Base-by-base conservation (phyloP, 768 basidiomycete species). In the Amanita pseudoporphyria region DNA sequence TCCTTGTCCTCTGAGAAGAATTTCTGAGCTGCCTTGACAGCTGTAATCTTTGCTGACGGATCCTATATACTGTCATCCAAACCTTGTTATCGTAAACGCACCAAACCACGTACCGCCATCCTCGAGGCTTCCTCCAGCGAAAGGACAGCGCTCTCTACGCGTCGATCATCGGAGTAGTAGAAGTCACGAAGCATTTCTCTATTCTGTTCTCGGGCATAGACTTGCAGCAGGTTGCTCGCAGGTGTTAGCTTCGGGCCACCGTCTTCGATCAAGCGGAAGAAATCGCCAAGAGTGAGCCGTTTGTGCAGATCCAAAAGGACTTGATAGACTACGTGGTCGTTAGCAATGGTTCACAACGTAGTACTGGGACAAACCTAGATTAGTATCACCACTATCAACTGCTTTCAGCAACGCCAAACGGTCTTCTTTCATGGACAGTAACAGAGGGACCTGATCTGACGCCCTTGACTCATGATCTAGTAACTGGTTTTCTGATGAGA, bases 1-100 rank as follows among this genome's bases (percentile, higher is more conserved):
- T 98, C 93, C 63, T 93, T 97, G 61, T 98, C 92, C 61, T 99
- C 93, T 1, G 82, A 84, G 60, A 98, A 93, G 66, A 88, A 92
- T 61, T 93, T 97, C 53, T 90, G 87, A 1, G 94, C 91, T 14
- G 80, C 73, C 60, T 84, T 84, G 48, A 95, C 77, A 13, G 82
- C 76, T 0, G 76, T 71, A 32, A 93, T 73, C 59, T 79, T 82
- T 2, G 89, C 77, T 13, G 70, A 57, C 39, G 82, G 79, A 64
- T 93, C 87, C 91, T 96, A 54, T 2, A 16, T 13, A 19, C 31
- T 19, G 14, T 36, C 38, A 24, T 26, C 45, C 18, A 36, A 51
- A 5, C 33, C 5, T 13, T 26, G 24, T 22, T 1, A 13, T 52
- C n/a, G 39, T 35, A 44, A 9, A 21, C 7, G 26, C 7, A 28